A percentile compares a stretch with the other conserved stretches of the same genome.
Evolutionary conservation across 2,329 filamentous ascomycete genomes (phyloP).

Genomic region (Geosmithia flava): DNA sequence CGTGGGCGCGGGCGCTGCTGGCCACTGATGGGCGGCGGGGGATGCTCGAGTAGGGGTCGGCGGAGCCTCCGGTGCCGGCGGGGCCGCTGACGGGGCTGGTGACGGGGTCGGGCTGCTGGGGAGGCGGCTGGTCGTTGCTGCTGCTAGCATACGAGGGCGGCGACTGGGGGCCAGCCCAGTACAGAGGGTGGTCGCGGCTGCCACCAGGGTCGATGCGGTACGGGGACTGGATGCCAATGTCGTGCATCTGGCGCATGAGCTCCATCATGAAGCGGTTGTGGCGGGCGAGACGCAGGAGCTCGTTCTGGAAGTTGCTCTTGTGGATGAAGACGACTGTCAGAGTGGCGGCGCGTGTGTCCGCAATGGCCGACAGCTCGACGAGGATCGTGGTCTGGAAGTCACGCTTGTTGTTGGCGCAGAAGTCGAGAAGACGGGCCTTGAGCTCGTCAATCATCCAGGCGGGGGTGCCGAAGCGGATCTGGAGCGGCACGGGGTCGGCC

Average conservation of each 20-base stretch:
- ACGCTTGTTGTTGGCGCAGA: constrained; percentile 73
- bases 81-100: neutral
- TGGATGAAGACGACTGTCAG: constrained; percentile 96
- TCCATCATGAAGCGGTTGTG: constrained; percentile 93
- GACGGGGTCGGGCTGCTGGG: neutral
- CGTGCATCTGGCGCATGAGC: constrained; percentile 74
- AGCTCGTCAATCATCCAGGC: constrained; percentile 73
- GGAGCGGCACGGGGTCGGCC: constrained; percentile 73
- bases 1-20: constrained; percentile 5
- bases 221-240: constrained; percentile 76
- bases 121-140: constrained; percentile 1
- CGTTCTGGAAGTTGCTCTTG: constrained; percentile 95
- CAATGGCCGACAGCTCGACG: constrained; percentile 69
- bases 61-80: neutral
- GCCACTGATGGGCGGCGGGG: constrained; percentile 5
- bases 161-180: constrained; percentile 23
- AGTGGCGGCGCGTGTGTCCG: constrained; percentile 73
- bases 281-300: constrained; percentile 74
- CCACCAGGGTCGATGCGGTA: constrained; percentile 48
- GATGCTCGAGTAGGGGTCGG: constrained; percentile 1
- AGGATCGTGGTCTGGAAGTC: constrained; percentile 81
- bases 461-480: constrained; percentile 81
- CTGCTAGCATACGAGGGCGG: constrained; percentile 20
- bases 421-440: constrained; percentile 68
- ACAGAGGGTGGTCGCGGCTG: constrained; percentile 56